Evolutionary conservation across 2,329 filamentous ascomycete species (phyloP).

Genomic region (Coleophoma cylindrospora): DNA sequence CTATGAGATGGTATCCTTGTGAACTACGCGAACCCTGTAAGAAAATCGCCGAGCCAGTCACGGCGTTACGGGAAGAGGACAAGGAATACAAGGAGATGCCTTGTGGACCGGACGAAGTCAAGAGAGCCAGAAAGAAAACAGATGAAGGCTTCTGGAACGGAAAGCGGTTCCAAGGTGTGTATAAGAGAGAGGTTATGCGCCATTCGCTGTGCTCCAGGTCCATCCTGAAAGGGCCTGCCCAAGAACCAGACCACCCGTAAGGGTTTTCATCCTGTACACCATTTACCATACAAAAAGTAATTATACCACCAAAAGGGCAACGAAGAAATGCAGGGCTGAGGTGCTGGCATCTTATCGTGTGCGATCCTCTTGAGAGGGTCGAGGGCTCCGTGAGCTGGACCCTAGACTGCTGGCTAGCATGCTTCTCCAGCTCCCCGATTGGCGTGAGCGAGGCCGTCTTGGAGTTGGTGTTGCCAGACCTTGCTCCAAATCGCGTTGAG

Average conservation of each 20-base stretch:
- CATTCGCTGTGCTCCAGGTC: conserved; percentile 4
- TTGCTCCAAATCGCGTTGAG: conserved; percentile 17
- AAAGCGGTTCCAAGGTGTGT: neutral
- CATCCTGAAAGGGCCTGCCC: neutral
- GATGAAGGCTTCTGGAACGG: neutral
- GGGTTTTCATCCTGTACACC: neutral
- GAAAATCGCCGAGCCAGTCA: neutral
- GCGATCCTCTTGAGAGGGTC: conserved; percentile 19
- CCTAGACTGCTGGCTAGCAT: conserved; percentile 17
- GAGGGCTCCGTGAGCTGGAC: conserved; percentile 15
- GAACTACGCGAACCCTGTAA: conserved; percentile 6
- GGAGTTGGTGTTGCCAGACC: conserved; percentile 14
- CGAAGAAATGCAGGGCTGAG: conserved; percentile 4
- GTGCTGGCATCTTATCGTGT: conserved; percentile 13
- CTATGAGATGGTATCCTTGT: conserved; percentile 6
- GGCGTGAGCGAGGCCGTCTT: conserved; percentile 8
- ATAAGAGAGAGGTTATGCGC: conserved; percentile 2
- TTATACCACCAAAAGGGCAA: neutral
- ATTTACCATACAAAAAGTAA: conserved; percentile 2
- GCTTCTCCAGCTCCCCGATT: conserved; percentile 16
- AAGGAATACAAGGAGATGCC: neutral
- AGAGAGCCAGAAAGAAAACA: neutral
- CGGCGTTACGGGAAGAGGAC: neutral
- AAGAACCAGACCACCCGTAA: neutral
- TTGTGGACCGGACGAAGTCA: neutral